phyloP scores from a whole-genome alignment of 2,329 filamentous ascomycete species.

The Phaeosphaeria sp. region DNA sequence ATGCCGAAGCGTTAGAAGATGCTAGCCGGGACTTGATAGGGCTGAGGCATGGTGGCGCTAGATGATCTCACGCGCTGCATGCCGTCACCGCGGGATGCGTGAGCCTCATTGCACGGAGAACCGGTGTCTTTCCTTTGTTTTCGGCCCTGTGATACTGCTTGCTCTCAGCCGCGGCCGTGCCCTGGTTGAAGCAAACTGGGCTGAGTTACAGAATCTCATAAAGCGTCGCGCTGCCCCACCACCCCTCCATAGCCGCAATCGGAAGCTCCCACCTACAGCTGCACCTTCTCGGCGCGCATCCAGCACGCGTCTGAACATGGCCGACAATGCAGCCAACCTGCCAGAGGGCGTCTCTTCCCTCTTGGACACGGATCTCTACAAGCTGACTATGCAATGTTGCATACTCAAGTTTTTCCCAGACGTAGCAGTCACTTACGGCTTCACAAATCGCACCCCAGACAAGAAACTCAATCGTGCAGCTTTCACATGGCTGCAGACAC shows the following conservation, averaged over 20 bases:
- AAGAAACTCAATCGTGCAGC: conserved; percentile 87
- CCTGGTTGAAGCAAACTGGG: background rate
- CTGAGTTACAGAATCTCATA: no score
- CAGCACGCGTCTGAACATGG: conserved; percentile 25
- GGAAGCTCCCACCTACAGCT: conserved; percentile 5
- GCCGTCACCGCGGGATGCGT: conserved; percentile 9
- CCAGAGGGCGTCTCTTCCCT: conserved; percentile 53
- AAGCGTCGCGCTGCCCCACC: conserved; percentile 30
- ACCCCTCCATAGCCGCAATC: conserved; percentile 32
- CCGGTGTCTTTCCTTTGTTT: background rate
- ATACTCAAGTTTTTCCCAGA: conserved; percentile 91
- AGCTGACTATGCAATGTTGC: conserved; percentile 93
- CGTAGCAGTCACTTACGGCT: conserved; percentile 82
- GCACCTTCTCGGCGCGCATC: conserved; percentile 6
- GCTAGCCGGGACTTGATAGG: conserved; percentile 11
- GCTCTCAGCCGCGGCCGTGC: background rate
- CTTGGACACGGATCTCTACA: conserved; percentile 77
- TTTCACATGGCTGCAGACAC: conserved; percentile 82
- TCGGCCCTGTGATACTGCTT: background rate
- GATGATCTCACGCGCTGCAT: conserved; percentile 17
- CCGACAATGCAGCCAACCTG: conserved; percentile 23
- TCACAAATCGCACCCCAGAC: conserved; percentile 93
- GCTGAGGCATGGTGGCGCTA: conserved; percentile 21
- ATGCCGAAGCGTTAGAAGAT: conserved; percentile 3
- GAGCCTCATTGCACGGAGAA: conserved; percentile 3